Percentiles rank a stretch among this genome's conserved stretches.
phyloP scores from a whole-genome alignment of 768 basidiomycete species.

The Suillus brevipes region DNA sequence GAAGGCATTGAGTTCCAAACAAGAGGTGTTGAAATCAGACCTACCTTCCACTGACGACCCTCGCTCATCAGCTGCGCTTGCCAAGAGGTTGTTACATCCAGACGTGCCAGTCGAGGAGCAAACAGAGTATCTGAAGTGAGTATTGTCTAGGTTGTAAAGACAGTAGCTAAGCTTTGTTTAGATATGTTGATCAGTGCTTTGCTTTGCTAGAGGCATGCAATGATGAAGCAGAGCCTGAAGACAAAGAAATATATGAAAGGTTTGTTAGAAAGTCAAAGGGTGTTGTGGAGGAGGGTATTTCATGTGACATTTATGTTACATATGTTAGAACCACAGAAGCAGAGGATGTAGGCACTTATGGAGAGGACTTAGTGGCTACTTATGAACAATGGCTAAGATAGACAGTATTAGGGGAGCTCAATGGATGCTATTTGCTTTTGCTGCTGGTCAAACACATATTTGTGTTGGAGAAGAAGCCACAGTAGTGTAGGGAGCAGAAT shows the following conservation, averaged over 20 bases:
- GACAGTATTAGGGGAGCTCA: no score
- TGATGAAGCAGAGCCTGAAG: slow-evolving; percentile 54
- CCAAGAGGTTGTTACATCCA: slow-evolving; percentile 59
- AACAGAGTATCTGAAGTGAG: slow-evolving; percentile 71
- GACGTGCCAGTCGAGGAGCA: slow-evolving; percentile 63
- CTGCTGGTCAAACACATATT: no score
- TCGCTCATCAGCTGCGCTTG: slow-evolving; percentile 59
- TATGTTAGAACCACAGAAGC: slow-evolving; percentile 1
- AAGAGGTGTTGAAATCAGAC: slow-evolving; percentile 25
- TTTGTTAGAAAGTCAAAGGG: slow-evolving; percentile 54
- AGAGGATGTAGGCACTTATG: not conserved
- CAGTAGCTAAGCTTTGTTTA: slow-evolving; percentile 23
- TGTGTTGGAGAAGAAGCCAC: no score
- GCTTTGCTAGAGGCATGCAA: slow-evolving; percentile 60
- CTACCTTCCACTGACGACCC: slow-evolving; percentile 25
- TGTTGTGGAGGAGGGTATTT: slow-evolving; percentile 11
- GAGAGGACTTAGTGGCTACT: slow-evolving; percentile 2
- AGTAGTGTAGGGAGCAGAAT: no score
- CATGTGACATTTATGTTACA: not conserved
- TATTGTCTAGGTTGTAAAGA: slow-evolving; percentile 7
- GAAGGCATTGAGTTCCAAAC: slow-evolving; percentile 36
- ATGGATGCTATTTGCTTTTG: not conserved
- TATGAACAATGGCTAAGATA: not conserved
- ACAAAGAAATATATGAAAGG: slow-evolving; percentile 54
- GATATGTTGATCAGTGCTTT: slow-evolving; percentile 75